A percentile compares a stretch with the other conserved stretches of the same genome.
Conservation (phyloP, 345 rosid species). For the Diplotaxis tenuifolia region DNA sequence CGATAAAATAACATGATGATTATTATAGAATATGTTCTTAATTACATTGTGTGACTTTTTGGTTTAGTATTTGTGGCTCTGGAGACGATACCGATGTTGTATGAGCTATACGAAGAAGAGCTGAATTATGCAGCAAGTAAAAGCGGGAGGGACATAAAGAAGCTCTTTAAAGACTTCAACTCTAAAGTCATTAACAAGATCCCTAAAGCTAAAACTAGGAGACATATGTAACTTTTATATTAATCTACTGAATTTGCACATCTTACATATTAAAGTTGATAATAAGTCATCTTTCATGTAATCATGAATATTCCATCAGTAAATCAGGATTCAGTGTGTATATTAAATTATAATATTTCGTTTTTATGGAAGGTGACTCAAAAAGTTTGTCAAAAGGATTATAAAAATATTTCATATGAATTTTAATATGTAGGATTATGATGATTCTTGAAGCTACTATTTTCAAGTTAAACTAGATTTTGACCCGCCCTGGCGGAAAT, state of each 20-base stretch:
- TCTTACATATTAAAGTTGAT: neutral
- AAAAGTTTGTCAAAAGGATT: neutral
- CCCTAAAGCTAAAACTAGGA: constrained; percentile 46
- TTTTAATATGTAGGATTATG: neutral
- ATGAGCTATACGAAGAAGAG: constrained; percentile 44
- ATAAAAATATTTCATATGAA: neutral
- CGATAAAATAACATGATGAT: neutral
- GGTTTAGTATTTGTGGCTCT: constrained; percentile 43
- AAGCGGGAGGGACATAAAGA: constrained; percentile 39
- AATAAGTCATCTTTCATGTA: neutral
- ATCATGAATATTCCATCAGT: neutral
- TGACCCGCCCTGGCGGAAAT: no score
- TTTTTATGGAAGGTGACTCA: neutral
- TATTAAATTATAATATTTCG: neutral
- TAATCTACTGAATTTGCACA: neutral
- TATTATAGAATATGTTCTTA: neutral
- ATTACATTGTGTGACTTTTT: neutral
- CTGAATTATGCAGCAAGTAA: constrained; percentile 39
- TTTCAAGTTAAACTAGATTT: neutral
- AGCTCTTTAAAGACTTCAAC: constrained; percentile 38
- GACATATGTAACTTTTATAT: constrained; percentile 25
- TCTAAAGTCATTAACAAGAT: constrained; percentile 48
- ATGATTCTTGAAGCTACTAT: neutral
- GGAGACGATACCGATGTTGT: constrained; percentile 46
- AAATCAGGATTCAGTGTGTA: neutral